These are phyloP conservation scores for Kazachstania sp. DNA, from an alignment of 1,139 yeast genomes.

Conservation along the genomic window DNA sequence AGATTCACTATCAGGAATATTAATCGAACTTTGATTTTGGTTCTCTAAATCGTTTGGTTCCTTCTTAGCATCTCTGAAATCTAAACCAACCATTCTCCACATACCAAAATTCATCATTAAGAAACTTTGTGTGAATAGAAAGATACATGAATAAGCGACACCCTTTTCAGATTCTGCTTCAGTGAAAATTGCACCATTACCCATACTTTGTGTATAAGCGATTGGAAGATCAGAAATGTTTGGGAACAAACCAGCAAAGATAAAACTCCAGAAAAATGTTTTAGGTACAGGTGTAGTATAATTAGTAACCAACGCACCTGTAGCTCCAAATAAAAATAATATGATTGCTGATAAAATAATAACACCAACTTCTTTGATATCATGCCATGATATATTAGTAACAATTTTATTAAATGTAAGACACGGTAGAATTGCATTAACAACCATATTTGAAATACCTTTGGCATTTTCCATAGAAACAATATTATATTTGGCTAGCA, in stretches of 20 bases:
- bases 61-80: slow-evolving; percentile 39
- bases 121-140: slow-evolving; percentile 57
- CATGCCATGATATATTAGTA: slow-evolving; percentile 55
- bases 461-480: slow-evolving; percentile 72
- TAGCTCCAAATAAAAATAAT: slow-evolving; percentile 43
- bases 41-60: neutral
- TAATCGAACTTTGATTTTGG: neutral
- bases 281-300: slow-evolving; percentile 48
- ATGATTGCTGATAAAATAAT: slow-evolving; percentile 58
- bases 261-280: slow-evolving; percentile 69
- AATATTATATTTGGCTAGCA: slow-evolving; percentile 56
- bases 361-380: slow-evolving; percentile 69
- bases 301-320: slow-evolving; percentile 33
- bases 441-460: slow-evolving; percentile 64
- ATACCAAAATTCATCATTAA: slow-evolving; percentile 71
- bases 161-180: slow-evolving; percentile 56
- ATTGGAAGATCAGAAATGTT: slow-evolving; percentile 81
- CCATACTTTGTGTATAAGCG: slow-evolving; percentile 76
- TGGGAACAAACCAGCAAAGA: slow-evolving; percentile 72
- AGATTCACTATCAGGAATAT: neutral
- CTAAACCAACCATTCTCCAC: slow-evolving; percentile 60
- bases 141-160: slow-evolving; percentile 75
- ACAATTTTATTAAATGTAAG: slow-evolving; percentile 73
- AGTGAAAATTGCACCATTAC: slow-evolving; percentile 53
- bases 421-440: slow-evolving; percentile 68